Evolutionary conservation across 768 basidiomycete species (phyloP), one percentile per base, ranked within the genome.

Genomic region (Cantharellus cinnabarinus): DNA sequence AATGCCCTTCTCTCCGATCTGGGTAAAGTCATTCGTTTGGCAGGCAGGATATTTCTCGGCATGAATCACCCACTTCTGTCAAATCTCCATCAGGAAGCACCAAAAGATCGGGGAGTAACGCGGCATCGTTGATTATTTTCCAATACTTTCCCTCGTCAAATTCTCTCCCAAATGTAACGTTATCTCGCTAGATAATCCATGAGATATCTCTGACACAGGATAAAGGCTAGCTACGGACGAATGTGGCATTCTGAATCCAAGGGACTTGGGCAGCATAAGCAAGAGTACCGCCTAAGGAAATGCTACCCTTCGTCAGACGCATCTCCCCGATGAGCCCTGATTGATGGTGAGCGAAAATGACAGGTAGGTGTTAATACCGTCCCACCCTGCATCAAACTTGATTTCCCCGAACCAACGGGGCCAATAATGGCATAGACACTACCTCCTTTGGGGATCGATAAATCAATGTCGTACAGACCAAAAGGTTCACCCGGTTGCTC

Each of bases 1-100:
- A 61, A 83, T 77, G 50, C 82, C 82, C 67, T 81, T 82, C 69
- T 84, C 81, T 41, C 82, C 80, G 56, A 83, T 83, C 81, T 81
- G 55, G 29, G 20, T 29, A 29, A 29, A 20, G 60, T 5, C 50
- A 35, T 35, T 15, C 10, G 58, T 29, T 29, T 29, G 20, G 20
- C 20, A 29, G 20, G 20, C 20, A 29, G 20, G 20, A 29, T 29
- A 29, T 29, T 29, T 29, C 20, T 29, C 20, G 20, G 20, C 20
- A 29, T 29, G 20, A 41, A 34, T 7, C 20, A 20, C 10, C 53
- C 60, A 81, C 81, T 72, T 85, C 82, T 0, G 83, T 85, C 60
- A 81, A 64, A 66, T 87, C 84, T 5, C 83, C 83, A 66, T 83
- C 79, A 0, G 80, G 75, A 1, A 87, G 71, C 34, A 81, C 69